A percentile compares a stretch with the other conserved stretches of the same genome.
These are phyloP conservation scores for Candida mesenterica DNA, from an alignment of 1,139 yeast species.

Conservation along the genomic window DNA sequence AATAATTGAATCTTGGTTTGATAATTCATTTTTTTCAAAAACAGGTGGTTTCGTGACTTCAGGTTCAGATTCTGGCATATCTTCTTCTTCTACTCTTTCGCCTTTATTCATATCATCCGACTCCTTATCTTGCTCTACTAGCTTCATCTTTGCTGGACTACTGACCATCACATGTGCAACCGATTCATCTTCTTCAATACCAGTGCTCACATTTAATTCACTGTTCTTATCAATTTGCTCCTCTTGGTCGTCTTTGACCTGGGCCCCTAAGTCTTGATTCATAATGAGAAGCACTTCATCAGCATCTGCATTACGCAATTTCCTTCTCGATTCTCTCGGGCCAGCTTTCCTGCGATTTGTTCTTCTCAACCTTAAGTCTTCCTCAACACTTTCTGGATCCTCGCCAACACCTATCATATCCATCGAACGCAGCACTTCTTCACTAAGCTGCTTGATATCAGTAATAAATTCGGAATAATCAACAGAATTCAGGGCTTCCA, in stretches of 20 bases:
- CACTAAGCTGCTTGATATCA: constrained; percentile 19
- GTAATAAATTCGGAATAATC: constrained; percentile 18
- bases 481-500: constrained; percentile 7
- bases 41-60: too few species aligned
- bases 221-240: constrained; percentile 1
- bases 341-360: too few species aligned
- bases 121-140: not conserved
- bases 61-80: too few species aligned
- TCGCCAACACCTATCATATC: constrained; percentile 8
- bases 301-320: too few species aligned
- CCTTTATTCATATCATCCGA: not conserved
- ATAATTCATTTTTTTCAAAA: too few species aligned
- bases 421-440: constrained; percentile 17
- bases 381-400: not conserved
- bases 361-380: not conserved
- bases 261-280: too few species aligned
- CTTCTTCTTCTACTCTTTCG: not conserved
- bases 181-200: not conserved
- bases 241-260: not conserved
- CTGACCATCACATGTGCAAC: not conserved
- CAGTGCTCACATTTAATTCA: constrained; percentile 1
- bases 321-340: too few species aligned
- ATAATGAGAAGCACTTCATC: too few species aligned
- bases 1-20: too few species aligned
- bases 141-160: too few species aligned